Evolutionary conservation across 2,329 filamentous ascomycete species (phyloP), one percentile per base, ranked within the genome.

Genomic region (Annulohypoxylon truncatum): DNA sequence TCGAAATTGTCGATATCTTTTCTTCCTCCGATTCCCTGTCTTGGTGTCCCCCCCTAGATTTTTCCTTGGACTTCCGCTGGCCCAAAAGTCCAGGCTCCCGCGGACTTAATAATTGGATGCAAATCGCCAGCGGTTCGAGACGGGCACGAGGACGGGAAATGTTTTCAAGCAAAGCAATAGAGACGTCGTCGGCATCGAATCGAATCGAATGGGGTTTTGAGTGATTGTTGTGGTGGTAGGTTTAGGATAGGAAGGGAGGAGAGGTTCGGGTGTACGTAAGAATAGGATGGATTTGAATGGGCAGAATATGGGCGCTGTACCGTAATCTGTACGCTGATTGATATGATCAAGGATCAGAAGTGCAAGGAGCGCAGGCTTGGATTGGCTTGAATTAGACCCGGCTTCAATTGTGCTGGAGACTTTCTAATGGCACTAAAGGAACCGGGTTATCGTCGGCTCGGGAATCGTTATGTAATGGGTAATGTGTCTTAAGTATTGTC

Each of bases 121-220:
- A 54, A 58, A 54, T 53, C 56, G 65, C 46, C 56, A 60, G 53
- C 58, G 35, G 22, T 56, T 60, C 53, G 58, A 40, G 55, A 61
- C 52, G 42, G 24, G 40, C 24, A 47, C 31, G 31, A 35, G 31
- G 10, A 35, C 31, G 18, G 38, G 47, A 42, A 48, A 28, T 31
- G 15, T 52, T 42, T 48, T 26, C 28, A 58, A 54, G 58, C 48
- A 57, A 48, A 57, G 62, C 56, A 52, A 64, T 55, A 56, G 47
- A 60, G 54, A 66, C 46, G 61, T 62, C 66, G 68, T 66, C 68
- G 68, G 61, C 57, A 65, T 68, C 66, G 63, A 68, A 64, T 69
- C 67, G 64, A 69, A 56, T 65, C 13, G 44, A 26, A 28, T 29
- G 10, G 44, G 44, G 8, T 15, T 48, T 48, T 48, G 4, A 38